phyloP scores from a whole-genome alignment of 176 grass and related monocot species.

The Zoysia pacifica region DNA sequence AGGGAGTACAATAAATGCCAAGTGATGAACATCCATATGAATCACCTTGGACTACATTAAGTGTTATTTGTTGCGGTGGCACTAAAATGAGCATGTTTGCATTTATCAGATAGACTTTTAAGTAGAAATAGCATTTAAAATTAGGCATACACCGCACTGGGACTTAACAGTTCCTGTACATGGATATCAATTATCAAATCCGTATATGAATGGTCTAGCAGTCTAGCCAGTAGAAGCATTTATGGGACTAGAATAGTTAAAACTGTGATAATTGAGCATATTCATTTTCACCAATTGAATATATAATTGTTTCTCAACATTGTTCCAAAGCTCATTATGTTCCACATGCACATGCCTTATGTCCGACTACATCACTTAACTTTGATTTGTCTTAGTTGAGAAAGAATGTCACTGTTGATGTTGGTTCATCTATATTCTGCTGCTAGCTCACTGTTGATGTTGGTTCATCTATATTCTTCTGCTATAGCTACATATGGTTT shows the following conservation, averaged over 20 bases:
- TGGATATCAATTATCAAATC: background rate
- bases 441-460: too few species aligned
- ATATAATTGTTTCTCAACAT: background rate
- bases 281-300: background rate
- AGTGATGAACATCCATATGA: background rate
- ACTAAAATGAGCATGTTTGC: constrained; percentile 7
- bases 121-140: constrained; percentile 1
- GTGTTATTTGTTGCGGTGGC: background rate
- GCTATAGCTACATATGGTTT: background rate
- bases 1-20: background rate
- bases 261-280: background rate
- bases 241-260: background rate
- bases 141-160: background rate
- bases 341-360: too few species aligned
- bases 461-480: too few species aligned
- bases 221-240: background rate
- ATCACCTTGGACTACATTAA: background rate
- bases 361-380: too few species aligned
- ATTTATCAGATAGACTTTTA: background rate
- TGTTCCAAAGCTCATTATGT: background rate
- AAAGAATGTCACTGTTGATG: background rate
- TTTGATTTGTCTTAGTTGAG: background rate
- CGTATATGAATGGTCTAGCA: background rate
- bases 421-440: constrained; percentile 9
- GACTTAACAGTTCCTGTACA: background rate